phyloP scores from a whole-genome alignment of 768 basidiomycete genomes.

The Paxillus ammoniavirescens region DNA sequence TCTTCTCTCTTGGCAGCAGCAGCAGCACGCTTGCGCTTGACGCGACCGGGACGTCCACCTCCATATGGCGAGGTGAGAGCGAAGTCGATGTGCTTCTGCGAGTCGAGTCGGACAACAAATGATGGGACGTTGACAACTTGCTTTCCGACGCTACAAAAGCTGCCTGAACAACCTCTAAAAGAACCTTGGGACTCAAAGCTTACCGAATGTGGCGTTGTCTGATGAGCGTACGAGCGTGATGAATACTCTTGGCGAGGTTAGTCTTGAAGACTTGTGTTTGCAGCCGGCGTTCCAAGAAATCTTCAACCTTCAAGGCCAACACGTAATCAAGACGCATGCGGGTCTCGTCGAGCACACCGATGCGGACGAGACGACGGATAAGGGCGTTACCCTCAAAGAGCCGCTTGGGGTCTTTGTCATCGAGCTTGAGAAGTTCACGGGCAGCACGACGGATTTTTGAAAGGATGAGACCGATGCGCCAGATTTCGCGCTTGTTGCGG shows the following conservation, averaged over 20 bases:
- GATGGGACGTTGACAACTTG: constrained; percentile 99
- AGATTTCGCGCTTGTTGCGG: constrained; percentile 99
- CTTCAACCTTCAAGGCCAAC: constrained; percentile 97
- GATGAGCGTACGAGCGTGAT: constrained; percentile 98
- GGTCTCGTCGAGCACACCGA: constrained; percentile 98
- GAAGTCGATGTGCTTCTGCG: constrained; percentile 99
- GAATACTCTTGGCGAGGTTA: constrained; percentile 96
- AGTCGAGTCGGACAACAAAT: constrained; percentile 98
- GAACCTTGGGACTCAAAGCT: constrained; percentile 23
- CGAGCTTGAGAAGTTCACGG: constrained; percentile 99
- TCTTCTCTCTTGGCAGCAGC: constrained; percentile 91
- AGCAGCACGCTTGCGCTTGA: constrained; percentile 97
- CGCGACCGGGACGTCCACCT: constrained; percentile 91
- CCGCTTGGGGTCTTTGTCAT: constrained; percentile 99
- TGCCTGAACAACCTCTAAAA: background rate
- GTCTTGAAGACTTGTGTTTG: constrained; percentile 99
- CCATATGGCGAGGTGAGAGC: constrained; percentile 95
- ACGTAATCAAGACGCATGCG: constrained; percentile 99
- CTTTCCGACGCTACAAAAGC: constrained; percentile 79
- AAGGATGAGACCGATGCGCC: constrained; percentile 96
- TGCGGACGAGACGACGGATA: constrained; percentile 94
- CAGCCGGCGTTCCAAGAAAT: constrained; percentile 98
- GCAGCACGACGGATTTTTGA: constrained; percentile 99
- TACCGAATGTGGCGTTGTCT: constrained; percentile 98
- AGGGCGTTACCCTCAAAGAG: constrained; percentile 99